Percentiles rank a stretch among this genome's conserved stretches.
These are phyloP conservation scores for Apiotrichum sp. DNA, from an alignment of 1,284 basidiomycete species.

Conservation along the genomic window DNA sequence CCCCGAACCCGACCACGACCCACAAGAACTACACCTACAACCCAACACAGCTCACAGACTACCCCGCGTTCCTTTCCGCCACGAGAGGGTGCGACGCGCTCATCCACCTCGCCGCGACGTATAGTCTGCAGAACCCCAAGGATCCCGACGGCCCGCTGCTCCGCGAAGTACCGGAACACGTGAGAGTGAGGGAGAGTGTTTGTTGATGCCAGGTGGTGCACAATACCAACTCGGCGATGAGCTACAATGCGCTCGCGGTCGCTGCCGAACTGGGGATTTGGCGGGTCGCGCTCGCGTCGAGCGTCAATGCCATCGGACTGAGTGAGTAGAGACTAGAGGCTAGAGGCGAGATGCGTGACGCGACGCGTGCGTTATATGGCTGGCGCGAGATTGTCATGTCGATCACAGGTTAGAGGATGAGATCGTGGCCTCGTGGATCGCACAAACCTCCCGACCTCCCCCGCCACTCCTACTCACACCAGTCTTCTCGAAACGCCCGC, in stretches of 20 bases:
- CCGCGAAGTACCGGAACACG: constrained; percentile 17
- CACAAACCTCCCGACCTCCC: no score
- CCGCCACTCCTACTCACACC: not conserved
- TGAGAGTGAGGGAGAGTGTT: constrained; percentile 5
- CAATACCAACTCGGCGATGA: constrained; percentile 37
- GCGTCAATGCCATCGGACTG: constrained; percentile 56
- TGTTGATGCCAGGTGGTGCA: constrained; percentile 22
- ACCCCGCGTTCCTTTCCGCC: constrained; percentile 20
- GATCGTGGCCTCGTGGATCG: no score
- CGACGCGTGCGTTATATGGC: no score
- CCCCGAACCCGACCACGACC: not conserved
- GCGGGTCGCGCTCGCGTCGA: constrained; percentile 62
- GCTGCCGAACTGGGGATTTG: constrained; percentile 57
- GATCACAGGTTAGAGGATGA: no score
- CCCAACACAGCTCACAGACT: constrained; percentile 23
- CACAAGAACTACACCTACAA: constrained; percentile 23
- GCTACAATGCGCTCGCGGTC: constrained; percentile 38
- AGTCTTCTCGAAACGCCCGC: constrained; percentile 53
- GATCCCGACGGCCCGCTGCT: constrained; percentile 11
- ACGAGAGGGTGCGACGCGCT: constrained; percentile 29
- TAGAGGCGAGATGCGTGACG: not conserved
- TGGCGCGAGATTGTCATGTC: no score
- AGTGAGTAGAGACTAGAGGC: constrained; percentile 16
- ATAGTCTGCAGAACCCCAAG: constrained; percentile 9
- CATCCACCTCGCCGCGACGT: constrained; percentile 37